Evolutionary conservation across 768 basidiomycete species (phyloP).

Genomic region (Agrocybe pediades): DNA sequence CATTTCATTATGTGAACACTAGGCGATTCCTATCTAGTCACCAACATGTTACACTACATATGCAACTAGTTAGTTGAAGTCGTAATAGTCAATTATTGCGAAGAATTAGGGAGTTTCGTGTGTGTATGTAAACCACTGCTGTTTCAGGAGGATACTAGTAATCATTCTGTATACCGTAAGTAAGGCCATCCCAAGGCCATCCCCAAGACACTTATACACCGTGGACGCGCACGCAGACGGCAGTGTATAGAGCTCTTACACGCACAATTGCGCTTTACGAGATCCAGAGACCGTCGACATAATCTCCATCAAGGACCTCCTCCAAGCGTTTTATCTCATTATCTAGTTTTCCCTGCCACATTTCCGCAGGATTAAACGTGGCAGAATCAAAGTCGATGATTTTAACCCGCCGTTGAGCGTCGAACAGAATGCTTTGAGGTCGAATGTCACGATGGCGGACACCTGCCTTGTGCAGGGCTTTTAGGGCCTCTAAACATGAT

Average conservation of each 20-base stretch:
- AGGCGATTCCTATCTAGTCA: no score
- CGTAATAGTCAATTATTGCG: no score
- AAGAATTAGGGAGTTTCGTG: no score
- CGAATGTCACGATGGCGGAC: slow-evolving; percentile 24
- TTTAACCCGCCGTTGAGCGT: neutral
- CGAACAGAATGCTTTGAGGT: neutral
- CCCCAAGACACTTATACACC: no score
- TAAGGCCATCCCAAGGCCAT: no score
- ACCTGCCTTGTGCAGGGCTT: slow-evolving; percentile 23
- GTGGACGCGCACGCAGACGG: no score
- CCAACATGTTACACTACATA: no score
- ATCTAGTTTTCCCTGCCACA: neutral
- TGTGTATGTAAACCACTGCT: no score
- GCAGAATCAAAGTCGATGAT: neutral
- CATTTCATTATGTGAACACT: slow-evolving; percentile 30
- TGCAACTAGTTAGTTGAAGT: no score
- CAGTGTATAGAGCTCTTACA: no score
- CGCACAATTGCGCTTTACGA: neutral
- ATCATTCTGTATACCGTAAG: no score
- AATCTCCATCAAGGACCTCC: neutral
- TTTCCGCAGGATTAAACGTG: neutral
- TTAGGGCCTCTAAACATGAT: slow-evolving; percentile 12
- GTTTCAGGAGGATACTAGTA: no score
- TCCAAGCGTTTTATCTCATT: neutral
- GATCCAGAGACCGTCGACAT: neutral